These are phyloP conservation scores for Pittosporum tobira DNA, from an alignment of 129 eudicot species.

Conservation along the genomic window DNA sequence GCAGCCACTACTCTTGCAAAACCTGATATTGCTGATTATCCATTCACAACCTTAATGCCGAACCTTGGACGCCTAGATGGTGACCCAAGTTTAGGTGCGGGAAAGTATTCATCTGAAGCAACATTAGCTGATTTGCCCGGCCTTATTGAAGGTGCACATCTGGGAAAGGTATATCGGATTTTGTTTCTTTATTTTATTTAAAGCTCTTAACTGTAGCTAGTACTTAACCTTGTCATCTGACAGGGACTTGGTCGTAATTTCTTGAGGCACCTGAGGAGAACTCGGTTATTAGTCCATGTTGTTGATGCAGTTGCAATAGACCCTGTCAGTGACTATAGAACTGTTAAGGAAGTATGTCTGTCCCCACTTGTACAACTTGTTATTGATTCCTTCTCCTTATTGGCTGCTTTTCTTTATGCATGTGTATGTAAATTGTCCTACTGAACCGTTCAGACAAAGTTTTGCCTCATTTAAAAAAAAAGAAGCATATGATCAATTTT, in stretches of 20 bases:
- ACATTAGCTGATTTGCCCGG: constrained; percentile 98
- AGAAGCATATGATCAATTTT: too few species aligned
- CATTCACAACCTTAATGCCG: constrained; percentile 97
- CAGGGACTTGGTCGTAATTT: constrained; percentile 99
- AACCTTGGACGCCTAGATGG: constrained; percentile 98
- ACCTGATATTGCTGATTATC: constrained; percentile 98
- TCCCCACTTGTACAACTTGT: not conserved
- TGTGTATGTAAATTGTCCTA: too few species aligned
- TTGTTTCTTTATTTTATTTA: constrained; percentile 2
- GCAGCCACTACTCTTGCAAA: constrained; percentile 86
- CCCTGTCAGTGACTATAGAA: constrained; percentile 79
- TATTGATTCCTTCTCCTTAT: not conserved
- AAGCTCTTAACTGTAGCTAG: constrained; percentile 5
- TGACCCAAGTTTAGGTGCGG: constrained; percentile 90
- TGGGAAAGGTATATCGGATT: constrained; percentile 65
- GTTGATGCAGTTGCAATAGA: constrained; percentile 81
- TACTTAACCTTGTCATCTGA: constrained; percentile 8
- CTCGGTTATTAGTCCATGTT: constrained; percentile 88
- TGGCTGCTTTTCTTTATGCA: not conserved
- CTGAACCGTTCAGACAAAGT: too few species aligned
- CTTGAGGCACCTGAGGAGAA: constrained; percentile 89
- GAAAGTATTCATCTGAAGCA: constrained; percentile 74
- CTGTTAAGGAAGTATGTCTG: constrained; percentile 76
- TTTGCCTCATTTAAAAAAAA: too few species aligned
- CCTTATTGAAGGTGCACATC: constrained; percentile 95